Conservation (phyloP, 2,329 filamentous ascomycete species). For the Colletotrichum filicis region DNA sequence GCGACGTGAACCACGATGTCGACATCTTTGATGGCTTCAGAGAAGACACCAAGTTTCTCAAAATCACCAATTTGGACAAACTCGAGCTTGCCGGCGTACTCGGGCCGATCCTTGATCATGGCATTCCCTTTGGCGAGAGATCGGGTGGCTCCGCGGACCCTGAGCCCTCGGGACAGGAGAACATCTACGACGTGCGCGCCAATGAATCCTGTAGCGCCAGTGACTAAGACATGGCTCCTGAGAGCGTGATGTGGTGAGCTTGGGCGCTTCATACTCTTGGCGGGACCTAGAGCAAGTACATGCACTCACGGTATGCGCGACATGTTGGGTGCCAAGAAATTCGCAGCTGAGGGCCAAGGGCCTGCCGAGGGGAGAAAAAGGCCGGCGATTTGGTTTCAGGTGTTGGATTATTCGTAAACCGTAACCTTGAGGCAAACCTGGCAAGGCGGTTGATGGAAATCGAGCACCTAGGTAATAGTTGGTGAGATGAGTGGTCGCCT, state of each 20-base stretch:
- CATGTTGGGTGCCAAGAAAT: neutral
- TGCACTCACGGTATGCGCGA: neutral
- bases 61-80: slow-evolving; percentile 57
- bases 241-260: neutral
- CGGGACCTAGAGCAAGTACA: neutral
- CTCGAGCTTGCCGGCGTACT: slow-evolving; percentile 49
- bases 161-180: slow-evolving; percentile 43
- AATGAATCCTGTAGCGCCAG: slow-evolving; percentile 28
- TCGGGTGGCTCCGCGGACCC: slow-evolving; percentile 45
- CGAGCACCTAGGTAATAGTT: too few species aligned
- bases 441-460: neutral
- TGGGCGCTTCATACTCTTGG: neutral
- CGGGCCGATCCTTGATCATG: slow-evolving; percentile 50
- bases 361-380: too few species aligned
- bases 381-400: too few species aligned
- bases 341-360: too few species aligned
- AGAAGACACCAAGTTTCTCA: slow-evolving; percentile 47
- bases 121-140: slow-evolving; percentile 43
- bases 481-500: too few species aligned
- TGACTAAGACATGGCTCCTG: slow-evolving; percentile 23
- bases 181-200: slow-evolving; percentile 48
- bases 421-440: too few species aligned
- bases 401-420: too few species aligned
- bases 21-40: slow-evolving; percentile 51
- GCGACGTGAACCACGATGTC: slow-evolving; percentile 57